Percentiles rank a stretch among this genome's conserved stretches.
Conservation (phyloP, 176 grass and related monocot species). For the Rhynchospora tenuis region DNA sequence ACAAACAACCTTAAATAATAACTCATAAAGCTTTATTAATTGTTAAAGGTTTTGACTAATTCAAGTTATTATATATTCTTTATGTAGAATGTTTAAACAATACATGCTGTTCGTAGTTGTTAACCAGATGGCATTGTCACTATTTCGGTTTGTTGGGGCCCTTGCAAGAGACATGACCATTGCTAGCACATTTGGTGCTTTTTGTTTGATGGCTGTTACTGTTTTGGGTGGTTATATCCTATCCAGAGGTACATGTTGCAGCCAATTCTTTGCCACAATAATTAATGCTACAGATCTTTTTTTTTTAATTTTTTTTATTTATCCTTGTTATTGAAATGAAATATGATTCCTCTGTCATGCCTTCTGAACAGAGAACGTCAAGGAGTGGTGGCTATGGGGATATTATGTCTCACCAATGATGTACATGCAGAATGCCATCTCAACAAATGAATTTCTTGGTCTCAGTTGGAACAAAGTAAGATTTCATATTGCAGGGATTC, state of each 20-base stretch:
- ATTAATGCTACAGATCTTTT: no score
- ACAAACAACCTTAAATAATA: no score
- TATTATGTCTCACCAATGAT: neutral
- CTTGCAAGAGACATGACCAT: slow-evolving; percentile 55
- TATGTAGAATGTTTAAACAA: neutral
- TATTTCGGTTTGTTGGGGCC: slow-evolving; percentile 35
- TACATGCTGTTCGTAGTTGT: neutral
- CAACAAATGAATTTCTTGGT: slow-evolving; percentile 72
- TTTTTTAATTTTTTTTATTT: neutral
- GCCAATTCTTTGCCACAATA: neutral
- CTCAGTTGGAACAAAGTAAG: slow-evolving; percentile 55
- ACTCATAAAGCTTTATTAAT: no score
- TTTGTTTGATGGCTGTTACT: slow-evolving; percentile 39
- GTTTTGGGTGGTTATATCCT: slow-evolving; percentile 62
- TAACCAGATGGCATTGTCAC: neutral
- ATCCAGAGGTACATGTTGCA: slow-evolving; percentile 40
- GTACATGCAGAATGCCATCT: slow-evolving; percentile 48
- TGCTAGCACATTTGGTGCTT: slow-evolving; percentile 53
- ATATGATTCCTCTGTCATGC: neutral
- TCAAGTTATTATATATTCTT: neutral
- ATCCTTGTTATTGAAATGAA: neutral
- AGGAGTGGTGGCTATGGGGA: slow-evolving; percentile 61
- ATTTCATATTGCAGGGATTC: slow-evolving; percentile 19
- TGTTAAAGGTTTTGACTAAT: no score
- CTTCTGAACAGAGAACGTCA: slow-evolving; percentile 51